Base-by-base conservation (phyloP, 345 rosid species). In the Citrus glauca region DNA sequence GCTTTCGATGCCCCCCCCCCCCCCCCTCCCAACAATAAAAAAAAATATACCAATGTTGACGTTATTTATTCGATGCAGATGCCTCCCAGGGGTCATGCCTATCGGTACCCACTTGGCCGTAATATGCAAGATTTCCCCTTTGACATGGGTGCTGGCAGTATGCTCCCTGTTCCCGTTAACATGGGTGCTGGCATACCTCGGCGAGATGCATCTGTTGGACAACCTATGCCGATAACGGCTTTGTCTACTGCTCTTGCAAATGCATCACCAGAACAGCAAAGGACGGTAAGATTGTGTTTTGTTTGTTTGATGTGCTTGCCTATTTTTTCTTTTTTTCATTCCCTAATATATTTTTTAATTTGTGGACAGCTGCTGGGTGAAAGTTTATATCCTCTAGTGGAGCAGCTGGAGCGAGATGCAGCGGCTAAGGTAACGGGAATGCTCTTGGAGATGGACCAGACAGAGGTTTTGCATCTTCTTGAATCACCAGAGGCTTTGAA, bases 361-460 rank as follows among this genome's bases (percentile, higher is more conserved):
- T 28, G 42, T 73, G 38, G 66, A 40, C 75, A 94, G 98, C 76
- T 89, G 93, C 89, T 92, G 75, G 97, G 98, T 7, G 97, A 92
- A 77, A 91, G 71, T 77, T 84, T 94, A 20, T 92, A 91, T 78
- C 93, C 93, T 5, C 82, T 89, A 3, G 98, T 94, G 62, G 93
- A 91, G 35, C 89, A 89, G 83, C 86, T 91, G 82, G 97, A 91
- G 81, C 92, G 80, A 65, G 90, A 90, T 32, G 79, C 87, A 2
- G 94, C 94, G 1, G 92, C 91, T 9, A 90, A 94, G 82, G 93
- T 94, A 48, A 92, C 95, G 0, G 92, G 98, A 7, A 92, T 91
- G 95, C 89, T 94, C 80, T 87, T 94, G 78, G 98, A 92, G 81
- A 92, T 92, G 97, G 97, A 94, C 68, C 95, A 92, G 85, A 84